Evolutionary conservation across 345 rosid species (phyloP).

Genomic region (Linum trigynum): DNA sequence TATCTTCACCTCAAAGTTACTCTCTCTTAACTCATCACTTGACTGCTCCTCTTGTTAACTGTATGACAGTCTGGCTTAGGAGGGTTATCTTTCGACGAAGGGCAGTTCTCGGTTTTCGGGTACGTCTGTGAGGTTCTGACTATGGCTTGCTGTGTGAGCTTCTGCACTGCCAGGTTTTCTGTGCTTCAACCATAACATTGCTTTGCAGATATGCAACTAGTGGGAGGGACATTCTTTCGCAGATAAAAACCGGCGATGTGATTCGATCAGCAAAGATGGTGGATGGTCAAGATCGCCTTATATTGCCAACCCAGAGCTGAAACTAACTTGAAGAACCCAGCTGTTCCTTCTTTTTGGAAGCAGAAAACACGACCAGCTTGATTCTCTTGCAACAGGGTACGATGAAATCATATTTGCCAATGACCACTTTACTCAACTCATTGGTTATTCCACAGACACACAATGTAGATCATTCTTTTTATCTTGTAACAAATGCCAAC

Average conservation of each 20-base stretch:
- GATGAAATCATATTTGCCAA: too few species aligned
- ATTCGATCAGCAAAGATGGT: slow-evolving; percentile 63
- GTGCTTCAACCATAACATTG: neutral
- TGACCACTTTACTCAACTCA: too few species aligned
- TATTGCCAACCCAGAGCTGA: slow-evolving; percentile 49
- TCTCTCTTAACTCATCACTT: neutral
- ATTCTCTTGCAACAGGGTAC: too few species aligned
- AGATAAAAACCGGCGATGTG: slow-evolving; percentile 73
- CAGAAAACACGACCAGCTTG: too few species aligned
- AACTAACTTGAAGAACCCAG: neutral
- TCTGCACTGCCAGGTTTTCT: neutral
- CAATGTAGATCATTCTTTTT: too few species aligned
- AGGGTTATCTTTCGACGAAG: slow-evolving; percentile 94
- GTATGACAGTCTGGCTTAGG: slow-evolving; percentile 65
- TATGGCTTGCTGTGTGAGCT: neutral
- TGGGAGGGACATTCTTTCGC: slow-evolving; percentile 68
- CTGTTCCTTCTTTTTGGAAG: neutral
- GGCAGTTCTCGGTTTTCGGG: slow-evolving; percentile 92
- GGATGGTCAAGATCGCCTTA: slow-evolving; percentile 68
- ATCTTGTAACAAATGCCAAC: too few species aligned
- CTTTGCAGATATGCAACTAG: slow-evolving; percentile 48
- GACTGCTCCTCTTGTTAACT: slow-evolving; percentile 4
- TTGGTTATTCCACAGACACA: too few species aligned
- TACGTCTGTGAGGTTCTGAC: slow-evolving; percentile 16
- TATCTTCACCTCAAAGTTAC: neutral